These are phyloP conservation scores for Backusella morwellensis DNA, from an alignment of 192 early-diverging fungal genomes.

Conservation along the genomic window DNA sequence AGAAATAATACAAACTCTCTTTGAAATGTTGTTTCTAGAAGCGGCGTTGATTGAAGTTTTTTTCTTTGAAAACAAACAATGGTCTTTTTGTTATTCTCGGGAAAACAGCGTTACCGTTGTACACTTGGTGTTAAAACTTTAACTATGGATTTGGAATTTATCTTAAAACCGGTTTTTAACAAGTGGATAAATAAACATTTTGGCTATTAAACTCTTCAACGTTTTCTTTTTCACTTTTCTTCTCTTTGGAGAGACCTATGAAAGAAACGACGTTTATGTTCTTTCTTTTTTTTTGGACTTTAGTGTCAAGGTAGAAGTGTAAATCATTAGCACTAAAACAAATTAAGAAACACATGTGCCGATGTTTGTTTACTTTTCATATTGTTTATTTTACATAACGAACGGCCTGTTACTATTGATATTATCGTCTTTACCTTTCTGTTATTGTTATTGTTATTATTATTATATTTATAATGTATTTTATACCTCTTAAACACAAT, in stretches of 20 bases:
- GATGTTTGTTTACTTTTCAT: neutral
- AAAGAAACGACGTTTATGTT: neutral
- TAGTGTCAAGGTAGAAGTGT: neutral
- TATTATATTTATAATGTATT: neutral
- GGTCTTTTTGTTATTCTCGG: too few relatives aligned
- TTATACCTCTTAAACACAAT: neutral
- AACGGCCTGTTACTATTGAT: neutral
- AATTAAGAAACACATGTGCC: slow-evolving; percentile 1
- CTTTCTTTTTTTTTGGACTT: neutral
- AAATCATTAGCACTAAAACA: neutral
- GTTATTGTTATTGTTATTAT: neutral
- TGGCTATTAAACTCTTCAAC: too few relatives aligned
- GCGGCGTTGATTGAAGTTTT: too few relatives aligned
- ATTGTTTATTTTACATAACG: neutral
- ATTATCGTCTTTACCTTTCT: neutral
- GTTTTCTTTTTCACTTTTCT: neutral
- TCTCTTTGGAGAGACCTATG: neutral
- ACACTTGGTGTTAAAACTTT: too few relatives aligned
- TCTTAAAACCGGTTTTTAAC: too few relatives aligned
- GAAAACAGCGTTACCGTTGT: too few relatives aligned
- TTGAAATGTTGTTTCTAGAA: too few relatives aligned
- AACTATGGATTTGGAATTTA: too few relatives aligned
- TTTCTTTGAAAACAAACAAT: too few relatives aligned
- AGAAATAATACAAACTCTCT: neutral
- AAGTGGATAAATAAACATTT: too few relatives aligned